These are phyloP conservation scores for Fusarium nelsonii DNA, from an alignment of 2,329 filamentous ascomycete genomes.

Conservation along the genomic window DNA sequence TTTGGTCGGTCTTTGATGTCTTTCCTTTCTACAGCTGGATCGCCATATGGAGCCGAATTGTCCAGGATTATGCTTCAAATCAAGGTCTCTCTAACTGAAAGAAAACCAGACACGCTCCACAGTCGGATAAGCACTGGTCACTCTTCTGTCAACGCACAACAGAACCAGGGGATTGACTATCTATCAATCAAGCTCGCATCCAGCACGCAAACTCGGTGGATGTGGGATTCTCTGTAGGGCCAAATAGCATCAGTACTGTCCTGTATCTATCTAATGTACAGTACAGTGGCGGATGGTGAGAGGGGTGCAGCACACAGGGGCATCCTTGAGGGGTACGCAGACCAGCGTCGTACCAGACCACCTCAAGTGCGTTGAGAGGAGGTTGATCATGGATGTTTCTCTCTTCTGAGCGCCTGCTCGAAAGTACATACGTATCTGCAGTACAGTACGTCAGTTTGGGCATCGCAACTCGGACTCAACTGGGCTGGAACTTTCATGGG, in stretches of 20 bases:
- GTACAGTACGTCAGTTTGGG: constrained; percentile 5
- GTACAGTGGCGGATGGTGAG: constrained; percentile 43
- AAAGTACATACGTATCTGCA: constrained; percentile 9
- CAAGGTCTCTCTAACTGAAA: constrained; percentile 27
- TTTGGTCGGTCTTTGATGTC: constrained; percentile 22
- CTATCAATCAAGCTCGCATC: constrained; percentile 38
- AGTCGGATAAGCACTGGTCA: constrained; percentile 48
- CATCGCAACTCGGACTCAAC: constrained; percentile 20
- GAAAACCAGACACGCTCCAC: constrained; percentile 28
- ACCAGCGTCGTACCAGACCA: constrained; percentile 52
- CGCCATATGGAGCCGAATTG: constrained; percentile 6
- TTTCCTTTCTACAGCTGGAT: constrained; percentile 17
- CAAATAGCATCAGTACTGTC: constrained; percentile 31
- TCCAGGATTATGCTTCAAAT: constrained; percentile 18
- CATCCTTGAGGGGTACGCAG: constrained; percentile 46
- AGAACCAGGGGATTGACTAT: constrained; percentile 41
- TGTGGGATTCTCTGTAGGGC: constrained; percentile 41
- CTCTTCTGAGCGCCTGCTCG: constrained; percentile 40
- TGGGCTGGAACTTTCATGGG: constrained; percentile 2
- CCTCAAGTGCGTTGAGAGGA: constrained; percentile 39
- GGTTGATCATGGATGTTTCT: constrained; percentile 46
- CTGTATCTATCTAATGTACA: not conserved
- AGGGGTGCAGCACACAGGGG: constrained; percentile 44
- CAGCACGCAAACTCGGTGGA: constrained; percentile 43
- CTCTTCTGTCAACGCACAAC: constrained; percentile 47